A percentile compares a stretch with the other conserved stretches of the same genome.
Conservation (phyloP, 1,284 basidiomycete species). For the Pyrrhoderma noxium region DNA sequence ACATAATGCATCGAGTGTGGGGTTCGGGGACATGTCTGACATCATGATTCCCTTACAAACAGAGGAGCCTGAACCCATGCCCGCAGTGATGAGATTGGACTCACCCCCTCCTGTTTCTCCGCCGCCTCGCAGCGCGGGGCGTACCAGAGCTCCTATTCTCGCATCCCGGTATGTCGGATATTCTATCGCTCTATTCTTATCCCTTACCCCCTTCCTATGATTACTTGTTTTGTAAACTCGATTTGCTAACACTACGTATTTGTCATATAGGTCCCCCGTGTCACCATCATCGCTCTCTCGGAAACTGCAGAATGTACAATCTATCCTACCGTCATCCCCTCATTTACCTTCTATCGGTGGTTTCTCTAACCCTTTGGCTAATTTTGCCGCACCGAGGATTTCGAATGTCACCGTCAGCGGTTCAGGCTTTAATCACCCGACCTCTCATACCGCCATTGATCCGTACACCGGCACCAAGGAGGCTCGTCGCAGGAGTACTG, state of each 20-base stretch:
- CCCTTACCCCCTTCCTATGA: not conserved
- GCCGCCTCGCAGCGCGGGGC: conserved; percentile 6
- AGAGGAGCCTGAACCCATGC: not conserved
- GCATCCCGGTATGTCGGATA: conserved; percentile 9
- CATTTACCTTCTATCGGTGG: conserved; percentile 9
- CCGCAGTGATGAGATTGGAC: conserved; percentile 2
- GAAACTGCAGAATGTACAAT: conserved; percentile 17
- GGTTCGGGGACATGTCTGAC: conserved; percentile 1
- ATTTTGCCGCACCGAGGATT: conserved; percentile 16
- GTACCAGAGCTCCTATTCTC: conserved; percentile 16
- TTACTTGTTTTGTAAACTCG: not conserved
- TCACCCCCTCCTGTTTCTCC: conserved; percentile 8
- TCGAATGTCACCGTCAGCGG: conserved; percentile 18
- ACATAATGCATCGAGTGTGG: no score
- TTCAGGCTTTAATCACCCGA: conserved; percentile 15
- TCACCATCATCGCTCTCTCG: conserved; percentile 16
- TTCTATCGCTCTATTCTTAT: not conserved
- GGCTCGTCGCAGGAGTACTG: conserved; percentile 17
- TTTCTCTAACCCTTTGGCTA: conserved; percentile 12
- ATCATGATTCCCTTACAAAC: not conserved
- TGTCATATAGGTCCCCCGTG: not conserved
- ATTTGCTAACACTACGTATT: not conserved
- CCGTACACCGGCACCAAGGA: conserved; percentile 15
- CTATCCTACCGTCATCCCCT: conserved; percentile 15
- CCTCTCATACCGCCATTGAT: not conserved